phyloP scores from a whole-genome alignment of 306 rosid genomes.

The Hippophae gyantsensis region DNA sequence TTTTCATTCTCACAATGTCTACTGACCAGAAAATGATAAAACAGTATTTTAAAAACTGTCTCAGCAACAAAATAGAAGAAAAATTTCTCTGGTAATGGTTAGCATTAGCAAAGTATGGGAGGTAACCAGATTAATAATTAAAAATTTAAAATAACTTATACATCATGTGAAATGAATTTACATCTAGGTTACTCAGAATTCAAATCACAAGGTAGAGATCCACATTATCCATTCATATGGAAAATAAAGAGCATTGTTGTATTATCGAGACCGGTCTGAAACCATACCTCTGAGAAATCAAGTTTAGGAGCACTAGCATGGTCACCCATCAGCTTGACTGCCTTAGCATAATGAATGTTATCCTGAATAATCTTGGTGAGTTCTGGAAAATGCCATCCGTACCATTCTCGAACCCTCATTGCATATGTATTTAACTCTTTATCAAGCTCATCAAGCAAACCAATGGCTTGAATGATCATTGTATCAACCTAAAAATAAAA shows the following conservation, averaged over 20 bases:
- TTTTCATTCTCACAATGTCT: neutral
- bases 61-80: too few relatives aligned
- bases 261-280: neutral
- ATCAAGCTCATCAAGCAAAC: constrained; percentile 93
- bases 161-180: neutral
- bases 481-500: constrained; percentile 63
- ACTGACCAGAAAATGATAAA: neutral
- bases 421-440: constrained; percentile 93
- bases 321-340: constrained; percentile 89
- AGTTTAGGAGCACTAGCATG: constrained; percentile 70
- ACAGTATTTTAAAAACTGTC: neutral
- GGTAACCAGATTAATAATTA: neutral
- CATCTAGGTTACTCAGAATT: neutral
- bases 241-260: neutral
- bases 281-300: constrained; percentile 81
- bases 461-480: constrained; percentile 94
- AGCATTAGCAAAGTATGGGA: neutral
- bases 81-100: neutral
- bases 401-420: constrained; percentile 98
- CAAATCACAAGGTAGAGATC: neutral
- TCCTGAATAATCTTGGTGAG: constrained; percentile 78
- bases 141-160: neutral
- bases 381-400: constrained; percentile 99
- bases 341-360: constrained; percentile 70
- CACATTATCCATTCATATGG: neutral